A percentile compares a stretch with the other conserved stretches of the same genome.
Evolutionary conservation across 2,329 filamentous ascomycete genomes (phyloP).

Genomic region (Sporothrix curviconia): DNA sequence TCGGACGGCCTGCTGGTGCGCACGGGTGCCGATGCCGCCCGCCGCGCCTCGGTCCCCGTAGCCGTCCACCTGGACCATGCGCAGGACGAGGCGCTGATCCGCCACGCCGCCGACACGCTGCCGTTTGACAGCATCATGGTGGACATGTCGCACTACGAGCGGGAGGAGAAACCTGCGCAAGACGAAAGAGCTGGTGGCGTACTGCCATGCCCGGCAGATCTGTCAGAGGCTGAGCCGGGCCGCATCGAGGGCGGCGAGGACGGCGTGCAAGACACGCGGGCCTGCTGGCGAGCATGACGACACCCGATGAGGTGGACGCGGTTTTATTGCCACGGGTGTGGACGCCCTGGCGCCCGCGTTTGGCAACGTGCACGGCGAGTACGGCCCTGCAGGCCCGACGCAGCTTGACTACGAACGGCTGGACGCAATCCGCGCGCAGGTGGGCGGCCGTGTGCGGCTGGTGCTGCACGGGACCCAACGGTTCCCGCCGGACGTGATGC

Average conservation of each 20-base stretch:
- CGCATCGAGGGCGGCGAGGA: slow-evolving; percentile 58
- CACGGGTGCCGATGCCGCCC: slow-evolving; percentile 48
- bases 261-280: slow-evolving; percentile 48
- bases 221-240: slow-evolving; percentile 63
- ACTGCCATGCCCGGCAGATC: slow-evolving; percentile 57
- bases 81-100: slow-evolving; percentile 53
- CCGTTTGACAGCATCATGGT: slow-evolving; percentile 69
- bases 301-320: slow-evolving; percentile 53
- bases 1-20: slow-evolving; percentile 29
- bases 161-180: slow-evolving; percentile 60
- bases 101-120: slow-evolving; percentile 46
- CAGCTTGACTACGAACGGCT: slow-evolving; percentile 48
- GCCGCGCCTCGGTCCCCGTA: slow-evolving; percentile 51
- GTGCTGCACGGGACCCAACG: slow-evolving; percentile 23
- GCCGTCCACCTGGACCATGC: slow-evolving; percentile 62
- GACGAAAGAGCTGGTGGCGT: slow-evolving; percentile 54
- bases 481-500: slow-evolving; percentile 38
- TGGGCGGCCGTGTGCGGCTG: slow-evolving; percentile 14
- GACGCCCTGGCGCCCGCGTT: slow-evolving; percentile 60
- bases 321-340: slow-evolving; percentile 56
- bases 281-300: slow-evolving; percentile 44
- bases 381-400: slow-evolving; percentile 50
- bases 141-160: slow-evolving; percentile 68
- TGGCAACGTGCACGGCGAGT: slow-evolving; percentile 60
- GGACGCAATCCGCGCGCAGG: slow-evolving; percentile 31